Conservation (phyloP, 768 basidiomycete species). For the Termitomyces sp. region DNA sequence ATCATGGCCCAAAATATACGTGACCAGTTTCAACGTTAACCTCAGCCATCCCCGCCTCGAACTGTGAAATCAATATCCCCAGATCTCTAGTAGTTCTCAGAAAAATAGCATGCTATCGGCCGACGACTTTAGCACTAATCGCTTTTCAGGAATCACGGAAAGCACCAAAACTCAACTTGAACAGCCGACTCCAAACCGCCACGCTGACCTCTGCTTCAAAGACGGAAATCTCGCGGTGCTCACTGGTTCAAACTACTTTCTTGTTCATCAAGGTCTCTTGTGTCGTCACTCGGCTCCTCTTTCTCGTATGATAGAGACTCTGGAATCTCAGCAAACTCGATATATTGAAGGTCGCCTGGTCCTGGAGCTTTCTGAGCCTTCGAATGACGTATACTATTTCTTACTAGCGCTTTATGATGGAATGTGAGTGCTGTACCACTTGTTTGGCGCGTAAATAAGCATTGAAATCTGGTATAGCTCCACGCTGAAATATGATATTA, state of each 20-base stretch:
- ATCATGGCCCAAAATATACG: no score
- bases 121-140: constrained; percentile 47
- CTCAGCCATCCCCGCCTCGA: no score
- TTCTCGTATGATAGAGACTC: constrained; percentile 30
- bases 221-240: constrained; percentile 71
- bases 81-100: not conserved
- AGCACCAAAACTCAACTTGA: constrained; percentile 9
- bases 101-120: constrained; percentile 7
- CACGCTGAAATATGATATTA: constrained; percentile 39
- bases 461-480: constrained; percentile 31
- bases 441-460: constrained; percentile 3
- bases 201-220: constrained; percentile 55
- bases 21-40: no score
- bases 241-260: constrained; percentile 54
- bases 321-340: constrained; percentile 20
- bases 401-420: constrained; percentile 69
- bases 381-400: constrained; percentile 56
- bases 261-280: constrained; percentile 66
- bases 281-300: constrained; percentile 59
- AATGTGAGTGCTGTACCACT: constrained; percentile 41
- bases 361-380: constrained; percentile 48
- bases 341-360: constrained; percentile 58
- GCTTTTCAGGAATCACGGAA: constrained; percentile 24
- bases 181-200: constrained; percentile 27
- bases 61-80: not conserved